These are phyloP conservation scores for Dictyostelium capitatum DNA, from an alignment of 78 protist genomes.

Conservation along the genomic window DNA sequence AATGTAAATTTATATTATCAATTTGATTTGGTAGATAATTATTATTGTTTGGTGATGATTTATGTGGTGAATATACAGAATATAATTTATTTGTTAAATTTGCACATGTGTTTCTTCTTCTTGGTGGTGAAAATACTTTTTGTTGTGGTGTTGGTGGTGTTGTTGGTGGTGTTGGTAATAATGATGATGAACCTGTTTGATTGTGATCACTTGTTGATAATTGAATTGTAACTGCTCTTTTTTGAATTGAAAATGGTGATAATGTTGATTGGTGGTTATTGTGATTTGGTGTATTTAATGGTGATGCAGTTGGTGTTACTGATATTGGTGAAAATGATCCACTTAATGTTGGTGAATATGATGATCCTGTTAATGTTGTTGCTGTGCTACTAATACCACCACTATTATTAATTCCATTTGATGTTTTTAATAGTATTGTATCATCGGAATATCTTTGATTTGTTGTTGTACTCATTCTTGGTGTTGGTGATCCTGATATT, in stretches of 20 bases:
- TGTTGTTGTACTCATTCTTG: not conserved
- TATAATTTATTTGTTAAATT: conserved; percentile 18
- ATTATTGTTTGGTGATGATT: conserved; percentile 17
- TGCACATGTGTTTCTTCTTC: conserved; percentile 66
- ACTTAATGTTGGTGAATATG: not conserved
- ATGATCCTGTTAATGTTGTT: not conserved
- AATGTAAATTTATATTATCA: not conserved
- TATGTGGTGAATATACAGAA: conserved; percentile 26
- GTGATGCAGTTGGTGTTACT: conserved; percentile 18
- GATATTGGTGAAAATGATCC: not conserved
- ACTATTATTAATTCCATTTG: not conserved
- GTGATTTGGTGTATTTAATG: not conserved
- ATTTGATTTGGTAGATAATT: not conserved
- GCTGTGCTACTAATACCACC: not conserved
- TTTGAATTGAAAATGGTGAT: conserved; percentile 20
- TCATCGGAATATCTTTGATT: conserved; percentile 8
- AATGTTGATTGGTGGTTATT: not conserved
- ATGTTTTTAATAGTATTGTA: conserved; percentile 11
- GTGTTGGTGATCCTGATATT: conserved; percentile 50
- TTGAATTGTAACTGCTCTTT: conserved; percentile 19
- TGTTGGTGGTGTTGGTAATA: conserved; percentile 17
- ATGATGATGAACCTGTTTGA: not conserved
- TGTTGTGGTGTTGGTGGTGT: conserved; percentile 28
- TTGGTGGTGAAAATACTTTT: conserved; percentile 72
- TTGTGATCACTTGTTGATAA: not conserved